Conservation (phyloP, 192 early-diverging fungal species). For the Geranomyces variabilis region DNA sequence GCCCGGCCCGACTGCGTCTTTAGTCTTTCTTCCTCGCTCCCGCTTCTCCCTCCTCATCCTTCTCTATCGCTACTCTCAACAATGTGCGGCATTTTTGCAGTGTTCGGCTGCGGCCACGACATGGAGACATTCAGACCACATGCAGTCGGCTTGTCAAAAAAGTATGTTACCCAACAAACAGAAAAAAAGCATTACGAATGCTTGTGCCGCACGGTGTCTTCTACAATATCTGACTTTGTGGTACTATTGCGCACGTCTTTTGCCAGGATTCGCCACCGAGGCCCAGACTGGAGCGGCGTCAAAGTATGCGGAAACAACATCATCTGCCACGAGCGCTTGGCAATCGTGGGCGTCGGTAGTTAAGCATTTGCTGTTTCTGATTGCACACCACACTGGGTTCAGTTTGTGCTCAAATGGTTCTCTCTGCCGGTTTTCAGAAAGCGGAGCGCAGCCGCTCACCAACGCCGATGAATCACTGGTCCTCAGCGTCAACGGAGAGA, state of each 20-base stretch:
- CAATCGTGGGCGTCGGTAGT: conserved; percentile 98
- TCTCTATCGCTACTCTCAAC: background rate
- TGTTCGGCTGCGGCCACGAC: conserved; percentile 85
- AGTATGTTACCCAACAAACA: too few species aligned
- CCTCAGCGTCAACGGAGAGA: conserved; percentile 96
- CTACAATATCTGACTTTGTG: background rate
- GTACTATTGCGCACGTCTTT: background rate
- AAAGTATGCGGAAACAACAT: conserved; percentile 80
- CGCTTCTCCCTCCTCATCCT: background rate
- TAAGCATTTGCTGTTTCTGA: too few species aligned
- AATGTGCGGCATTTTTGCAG: conserved; percentile 99
- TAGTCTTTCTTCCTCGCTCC: too few species aligned
- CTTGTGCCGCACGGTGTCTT: too few species aligned
- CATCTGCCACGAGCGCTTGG: conserved; percentile 95
- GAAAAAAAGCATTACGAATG: too few species aligned
- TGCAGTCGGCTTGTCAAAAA: conserved; percentile 84
- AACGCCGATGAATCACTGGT: conserved; percentile 87
- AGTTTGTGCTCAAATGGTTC: too few species aligned
- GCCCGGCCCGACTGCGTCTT: too few species aligned
- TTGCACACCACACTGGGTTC: too few species aligned
- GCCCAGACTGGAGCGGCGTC: conserved; percentile 98
- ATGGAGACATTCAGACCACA: conserved; percentile 75
- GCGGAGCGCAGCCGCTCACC: conserved; percentile 94
- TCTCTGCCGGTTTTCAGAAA: too few species aligned
- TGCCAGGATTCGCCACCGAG: conserved; percentile 95